phyloP scores from a whole-genome alignment of 73 alveolate species.

The Halteria grandinella region DNA sequence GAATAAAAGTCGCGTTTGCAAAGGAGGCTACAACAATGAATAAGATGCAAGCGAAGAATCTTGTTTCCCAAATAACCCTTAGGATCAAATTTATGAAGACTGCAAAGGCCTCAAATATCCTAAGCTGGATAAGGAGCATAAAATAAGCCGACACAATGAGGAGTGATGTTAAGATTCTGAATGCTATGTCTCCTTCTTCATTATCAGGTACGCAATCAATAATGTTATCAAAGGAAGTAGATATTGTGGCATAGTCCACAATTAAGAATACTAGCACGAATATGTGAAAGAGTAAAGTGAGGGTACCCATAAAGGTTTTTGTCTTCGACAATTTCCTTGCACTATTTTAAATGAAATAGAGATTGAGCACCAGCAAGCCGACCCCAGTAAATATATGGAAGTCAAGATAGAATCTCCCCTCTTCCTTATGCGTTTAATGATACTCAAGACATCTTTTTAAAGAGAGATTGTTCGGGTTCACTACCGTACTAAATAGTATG shows the following conservation, averaged over 20 bases:
- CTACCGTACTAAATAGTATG: neutral
- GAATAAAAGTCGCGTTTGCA: no score
- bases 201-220: no score
- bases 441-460: neutral
- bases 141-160: slow-evolving; percentile 1
- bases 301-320: neutral
- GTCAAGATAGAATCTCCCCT: neutral
- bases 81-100: slow-evolving; percentile 8
- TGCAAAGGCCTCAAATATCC: slow-evolving; percentile 25
- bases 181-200: no score
- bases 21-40: no score
- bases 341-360: slow-evolving; percentile 2
- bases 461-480: neutral
- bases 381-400: neutral
- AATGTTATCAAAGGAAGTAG: no score
- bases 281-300: neutral
- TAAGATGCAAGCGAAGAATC: no score
- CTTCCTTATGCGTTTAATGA: neutral
- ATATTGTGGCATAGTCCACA: neutral
- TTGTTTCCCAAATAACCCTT: neutral
- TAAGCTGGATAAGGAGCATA: neutral
- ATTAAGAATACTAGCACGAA: neutral
- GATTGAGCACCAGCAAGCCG: no score
- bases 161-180: neutral
- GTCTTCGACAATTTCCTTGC: neutral